Percentiles rank a stretch among this genome's conserved stretches.
phyloP scores from a whole-genome alignment of 345 rosid genomes.

The Nasturtium officinale region DNA sequence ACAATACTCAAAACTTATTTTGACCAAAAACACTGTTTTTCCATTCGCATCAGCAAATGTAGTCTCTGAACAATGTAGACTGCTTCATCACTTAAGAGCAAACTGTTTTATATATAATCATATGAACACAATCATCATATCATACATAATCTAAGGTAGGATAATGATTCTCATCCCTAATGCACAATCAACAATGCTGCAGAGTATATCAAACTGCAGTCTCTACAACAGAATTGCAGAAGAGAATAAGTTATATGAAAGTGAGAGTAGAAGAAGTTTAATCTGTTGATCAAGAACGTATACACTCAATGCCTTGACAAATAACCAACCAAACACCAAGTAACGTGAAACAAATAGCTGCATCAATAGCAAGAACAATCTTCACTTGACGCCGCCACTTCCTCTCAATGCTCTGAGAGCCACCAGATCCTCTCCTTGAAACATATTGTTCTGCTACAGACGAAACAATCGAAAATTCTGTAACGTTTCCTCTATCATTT shows the following conservation, averaged over 20 bases:
- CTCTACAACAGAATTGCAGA: conserved; percentile 11
- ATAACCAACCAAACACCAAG: conserved; percentile 69
- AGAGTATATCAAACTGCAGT: conserved; percentile 2
- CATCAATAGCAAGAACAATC: conserved; percentile 78
- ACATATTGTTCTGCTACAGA: conserved; percentile 53
- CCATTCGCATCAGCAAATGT: conserved; percentile 13
- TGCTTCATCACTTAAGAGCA: not conserved
- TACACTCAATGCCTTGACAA: conserved; percentile 60
- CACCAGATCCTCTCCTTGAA: conserved; percentile 59
- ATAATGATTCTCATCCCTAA: conserved; percentile 1
- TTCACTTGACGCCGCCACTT: conserved; percentile 81
- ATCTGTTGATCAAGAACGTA: conserved; percentile 39
- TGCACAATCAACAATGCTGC: conserved; percentile 27
- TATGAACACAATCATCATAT: conserved; percentile 12
- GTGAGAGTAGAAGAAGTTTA: conserved; percentile 10
- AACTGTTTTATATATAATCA: not conserved
- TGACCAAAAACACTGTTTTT: not conserved
- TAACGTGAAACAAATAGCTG: conserved; percentile 63
- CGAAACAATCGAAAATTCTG: conserved; percentile 53
- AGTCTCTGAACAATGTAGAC: not conserved
- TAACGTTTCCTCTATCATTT: conserved; percentile 51
- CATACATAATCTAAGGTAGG: conserved; percentile 12
- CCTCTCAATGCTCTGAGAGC: conserved; percentile 56
- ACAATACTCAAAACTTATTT: not conserved
- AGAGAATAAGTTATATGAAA: not conserved